phyloP scores from a whole-genome alignment of 805 yeast species.

The Metschnikowia henanensis region DNA sequence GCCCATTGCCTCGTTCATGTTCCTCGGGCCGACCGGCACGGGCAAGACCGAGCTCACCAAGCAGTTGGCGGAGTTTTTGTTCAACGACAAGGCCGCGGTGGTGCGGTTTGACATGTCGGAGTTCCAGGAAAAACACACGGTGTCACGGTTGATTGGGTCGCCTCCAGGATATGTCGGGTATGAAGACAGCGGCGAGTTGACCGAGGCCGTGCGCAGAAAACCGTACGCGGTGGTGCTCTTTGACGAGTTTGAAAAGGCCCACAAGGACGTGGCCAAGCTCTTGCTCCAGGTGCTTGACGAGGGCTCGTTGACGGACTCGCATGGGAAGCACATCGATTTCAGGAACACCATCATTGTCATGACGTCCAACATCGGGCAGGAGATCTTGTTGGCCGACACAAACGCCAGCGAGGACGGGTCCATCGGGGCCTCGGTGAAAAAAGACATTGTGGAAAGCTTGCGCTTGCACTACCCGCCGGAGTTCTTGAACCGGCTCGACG shows the following conservation, averaged over 20 bases:
- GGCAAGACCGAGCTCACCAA: constrained; percentile 97
- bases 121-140: constrained; percentile 91
- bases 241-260: constrained; percentile 98
- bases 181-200: constrained; percentile 94
- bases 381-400: constrained; percentile 68
- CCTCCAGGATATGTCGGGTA: constrained; percentile 98
- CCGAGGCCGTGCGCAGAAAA: constrained; percentile 93
- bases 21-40: constrained; percentile 97
- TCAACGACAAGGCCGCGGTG: constrained; percentile 84
- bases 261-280: constrained; percentile 90
- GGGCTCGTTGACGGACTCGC: constrained; percentile 92
- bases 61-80: constrained; percentile 86
- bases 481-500: constrained; percentile 92
- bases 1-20: constrained; percentile 96
- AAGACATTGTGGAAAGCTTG: constrained; percentile 65
- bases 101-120: constrained; percentile 97
- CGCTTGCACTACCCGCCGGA: constrained; percentile 86
- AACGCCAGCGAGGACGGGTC: constrained; percentile 58
- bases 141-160: constrained; percentile 91
- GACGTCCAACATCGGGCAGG: constrained; percentile 98
- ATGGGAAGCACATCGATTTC: constrained; percentile 93
- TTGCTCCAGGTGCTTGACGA: constrained; percentile 92
- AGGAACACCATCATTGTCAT: constrained; percentile 92
- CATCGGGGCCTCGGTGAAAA: constrained; percentile 54
- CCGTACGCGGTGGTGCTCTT: constrained; percentile 92